phyloP scores from a whole-genome alignment of 768 basidiomycete species.

The Amanita pallidorosea region DNA sequence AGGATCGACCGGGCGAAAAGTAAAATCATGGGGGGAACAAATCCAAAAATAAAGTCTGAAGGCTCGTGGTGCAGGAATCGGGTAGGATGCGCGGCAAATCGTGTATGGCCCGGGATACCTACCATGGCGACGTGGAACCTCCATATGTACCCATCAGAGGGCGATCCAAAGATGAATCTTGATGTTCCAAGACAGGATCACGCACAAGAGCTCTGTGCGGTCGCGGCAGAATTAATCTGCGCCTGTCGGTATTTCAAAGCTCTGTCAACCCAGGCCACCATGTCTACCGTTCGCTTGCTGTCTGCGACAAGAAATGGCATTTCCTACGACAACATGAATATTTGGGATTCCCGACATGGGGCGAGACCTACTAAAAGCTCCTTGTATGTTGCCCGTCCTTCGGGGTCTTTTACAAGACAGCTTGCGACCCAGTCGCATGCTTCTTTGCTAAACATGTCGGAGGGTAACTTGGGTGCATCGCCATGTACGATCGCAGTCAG shows the following conservation, averaged over 20 bases:
- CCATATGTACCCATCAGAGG: background rate
- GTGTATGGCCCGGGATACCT: background rate
- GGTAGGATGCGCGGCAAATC: background rate
- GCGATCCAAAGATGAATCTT: background rate
- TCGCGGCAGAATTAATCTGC: background rate
- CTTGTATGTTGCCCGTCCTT: slow-evolving; percentile 69
- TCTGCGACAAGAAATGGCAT: slow-evolving; percentile 74
- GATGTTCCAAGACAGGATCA: background rate
- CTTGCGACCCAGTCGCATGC: slow-evolving; percentile 76
- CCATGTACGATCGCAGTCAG: slow-evolving; percentile 93
- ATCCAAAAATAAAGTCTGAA: background rate
- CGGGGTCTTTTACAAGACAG: slow-evolving; percentile 77
- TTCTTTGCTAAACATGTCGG: slow-evolving; percentile 47
- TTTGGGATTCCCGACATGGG: background rate
- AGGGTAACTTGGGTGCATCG: slow-evolving; percentile 80
- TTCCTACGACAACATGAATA: slow-evolving; percentile 26
- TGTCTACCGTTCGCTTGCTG: slow-evolving; percentile 55
- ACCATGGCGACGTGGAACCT: background rate
- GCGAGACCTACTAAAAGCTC: slow-evolving; percentile 57
- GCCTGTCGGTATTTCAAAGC: slow-evolving; percentile 26
- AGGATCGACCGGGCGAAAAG: background rate
- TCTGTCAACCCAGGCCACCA: slow-evolving; percentile 69
- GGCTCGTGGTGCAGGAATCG: background rate
- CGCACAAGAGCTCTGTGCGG: slow-evolving; percentile 7
- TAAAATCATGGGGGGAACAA: background rate